These are phyloP conservation scores for Colletotrichum falcatum DNA, from an alignment of 2,329 filamentous ascomycete species.

Conservation along the genomic window DNA sequence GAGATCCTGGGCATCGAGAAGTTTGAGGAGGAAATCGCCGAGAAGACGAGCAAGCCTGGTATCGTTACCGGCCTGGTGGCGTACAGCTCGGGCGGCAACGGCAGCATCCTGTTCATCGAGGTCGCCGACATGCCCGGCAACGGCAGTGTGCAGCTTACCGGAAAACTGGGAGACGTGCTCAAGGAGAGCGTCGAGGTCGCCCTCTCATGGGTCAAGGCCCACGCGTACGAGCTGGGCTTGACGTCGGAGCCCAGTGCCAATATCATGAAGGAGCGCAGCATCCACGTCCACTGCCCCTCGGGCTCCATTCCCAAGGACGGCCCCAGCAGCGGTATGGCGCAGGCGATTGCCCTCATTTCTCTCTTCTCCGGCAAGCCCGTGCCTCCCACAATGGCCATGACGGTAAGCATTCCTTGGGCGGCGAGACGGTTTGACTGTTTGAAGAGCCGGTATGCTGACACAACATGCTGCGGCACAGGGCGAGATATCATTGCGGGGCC, in stretches of 20 bases:
- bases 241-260: constrained; percentile 85
- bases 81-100: constrained; percentile 92
- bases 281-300: constrained; percentile 96
- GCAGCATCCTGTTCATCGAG: constrained; percentile 97
- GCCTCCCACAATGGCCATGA: constrained; percentile 95
- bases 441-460: constrained; percentile 31
- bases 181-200: constrained; percentile 98
- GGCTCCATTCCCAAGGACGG: constrained; percentile 97
- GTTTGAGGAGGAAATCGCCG: constrained; percentile 95
- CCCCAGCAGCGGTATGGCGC: constrained; percentile 87
- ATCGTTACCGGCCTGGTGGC: constrained; percentile 97
- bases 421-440: not conserved
- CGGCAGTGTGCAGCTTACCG: constrained; percentile 92
- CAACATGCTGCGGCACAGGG: constrained; percentile 56
- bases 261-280: constrained; percentile 93
- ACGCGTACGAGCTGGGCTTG: constrained; percentile 90
- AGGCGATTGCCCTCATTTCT: constrained; percentile 92
- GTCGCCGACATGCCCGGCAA: constrained; percentile 96
- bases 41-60: constrained; percentile 84
- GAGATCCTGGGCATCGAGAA: constrained; percentile 91
- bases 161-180: constrained; percentile 94
- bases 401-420: constrained; percentile 61
- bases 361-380: constrained; percentile 89
- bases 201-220: constrained; percentile 95
- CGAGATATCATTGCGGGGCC: constrained; percentile 83